Evolutionary conservation across 495 filamentous ascomycete genomes (phyloP).

Genomic region (Annulohypoxylon stygium): DNA sequence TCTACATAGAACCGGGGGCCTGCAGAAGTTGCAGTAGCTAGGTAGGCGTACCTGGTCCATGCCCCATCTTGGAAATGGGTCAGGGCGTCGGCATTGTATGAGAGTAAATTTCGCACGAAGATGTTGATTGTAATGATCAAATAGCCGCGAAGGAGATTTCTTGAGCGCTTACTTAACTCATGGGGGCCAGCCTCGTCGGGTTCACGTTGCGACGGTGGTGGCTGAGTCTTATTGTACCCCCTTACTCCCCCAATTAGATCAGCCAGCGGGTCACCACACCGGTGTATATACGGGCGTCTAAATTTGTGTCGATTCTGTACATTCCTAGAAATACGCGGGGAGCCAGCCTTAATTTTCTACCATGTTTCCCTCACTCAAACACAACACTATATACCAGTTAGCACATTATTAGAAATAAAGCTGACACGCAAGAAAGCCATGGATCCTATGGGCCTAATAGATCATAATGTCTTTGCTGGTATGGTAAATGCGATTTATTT

Average conservation of each 20-base stretch:
- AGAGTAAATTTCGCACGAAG: neutral
- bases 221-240: neutral
- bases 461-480: constrained; percentile 11
- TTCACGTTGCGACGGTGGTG: neutral
- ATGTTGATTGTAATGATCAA: constrained; percentile 6
- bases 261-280: neutral
- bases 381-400: neutral
- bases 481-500: constrained; percentile 7
- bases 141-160: neutral
- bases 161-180: neutral
- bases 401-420: neutral
- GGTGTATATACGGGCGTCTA: neutral
- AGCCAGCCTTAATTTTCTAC: too few species aligned
- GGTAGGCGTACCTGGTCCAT: constrained; percentile 11
- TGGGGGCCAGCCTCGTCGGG: neutral
- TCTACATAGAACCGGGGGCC: neutral
- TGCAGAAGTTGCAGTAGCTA: neutral
- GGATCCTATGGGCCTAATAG: constrained; percentile 6
- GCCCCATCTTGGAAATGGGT: constrained; percentile 7
- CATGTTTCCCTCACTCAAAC: neutral
- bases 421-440: neutral
- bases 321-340: too few species aligned
- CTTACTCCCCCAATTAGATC: neutral
- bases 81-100: constrained; percentile 4
- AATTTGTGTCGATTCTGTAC: too few species aligned